These are phyloP conservation scores for Coccomyxa subellipsoidea DNA, from an alignment of 163 green algal genomes.

Conservation along the genomic window DNA sequence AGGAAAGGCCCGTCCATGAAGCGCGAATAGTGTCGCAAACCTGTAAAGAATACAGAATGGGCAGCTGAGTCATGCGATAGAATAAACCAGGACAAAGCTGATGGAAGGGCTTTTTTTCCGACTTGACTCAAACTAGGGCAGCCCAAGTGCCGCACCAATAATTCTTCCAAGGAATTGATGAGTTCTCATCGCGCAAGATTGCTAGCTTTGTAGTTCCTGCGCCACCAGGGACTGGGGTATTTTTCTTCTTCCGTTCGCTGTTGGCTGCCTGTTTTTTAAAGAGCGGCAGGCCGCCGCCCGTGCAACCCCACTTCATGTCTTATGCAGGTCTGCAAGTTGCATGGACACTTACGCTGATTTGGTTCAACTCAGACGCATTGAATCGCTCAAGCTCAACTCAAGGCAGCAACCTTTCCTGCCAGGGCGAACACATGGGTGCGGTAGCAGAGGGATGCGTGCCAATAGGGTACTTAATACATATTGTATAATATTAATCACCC, in stretches of 20 bases:
- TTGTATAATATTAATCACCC: too few species aligned
- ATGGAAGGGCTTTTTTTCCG: not conserved
- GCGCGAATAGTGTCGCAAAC: not conserved
- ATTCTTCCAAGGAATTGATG: not conserved
- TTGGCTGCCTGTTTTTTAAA: not conserved
- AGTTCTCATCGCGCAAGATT: not conserved
- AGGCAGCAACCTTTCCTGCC: too few species aligned
- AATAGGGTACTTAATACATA: too few species aligned
- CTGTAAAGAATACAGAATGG: not conserved
- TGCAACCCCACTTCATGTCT: too few species aligned
- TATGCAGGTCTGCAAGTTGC: too few species aligned
- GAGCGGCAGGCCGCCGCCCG: not conserved
- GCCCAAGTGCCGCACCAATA: not conserved
- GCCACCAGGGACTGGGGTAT: not conserved
- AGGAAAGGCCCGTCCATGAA: not conserved
- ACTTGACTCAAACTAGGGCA: not conserved
- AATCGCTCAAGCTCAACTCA: too few species aligned
- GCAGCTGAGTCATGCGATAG: too few species aligned
- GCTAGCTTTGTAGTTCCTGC: not conserved
- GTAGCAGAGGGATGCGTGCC: too few species aligned
- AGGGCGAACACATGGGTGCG: too few species aligned
- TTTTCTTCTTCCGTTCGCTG: not conserved
- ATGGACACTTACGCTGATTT: too few species aligned
- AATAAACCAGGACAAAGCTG: too few species aligned
- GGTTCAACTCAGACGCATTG: too few species aligned